A percentile compares a stretch with the other conserved stretches of the same genome.
Conservation (phyloP, 768 basidiomycete genomes). For the Tylopilus subfusipes region DNA sequence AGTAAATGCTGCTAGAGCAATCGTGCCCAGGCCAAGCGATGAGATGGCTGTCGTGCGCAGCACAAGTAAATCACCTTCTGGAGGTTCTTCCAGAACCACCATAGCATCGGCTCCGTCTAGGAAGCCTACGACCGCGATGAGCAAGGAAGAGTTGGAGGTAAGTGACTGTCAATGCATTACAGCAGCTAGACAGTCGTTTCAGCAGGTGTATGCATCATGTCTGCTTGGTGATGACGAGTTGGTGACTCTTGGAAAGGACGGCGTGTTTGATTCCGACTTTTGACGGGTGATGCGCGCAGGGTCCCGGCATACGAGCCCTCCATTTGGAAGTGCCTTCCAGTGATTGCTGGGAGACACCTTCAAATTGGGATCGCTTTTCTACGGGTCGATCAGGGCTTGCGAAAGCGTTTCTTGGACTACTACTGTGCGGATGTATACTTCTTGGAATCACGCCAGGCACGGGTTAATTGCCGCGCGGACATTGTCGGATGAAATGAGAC, state of each 20-base stretch:
- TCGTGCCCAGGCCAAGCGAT: neutral
- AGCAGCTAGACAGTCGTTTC: conserved; percentile 4
- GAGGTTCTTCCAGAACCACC: neutral
- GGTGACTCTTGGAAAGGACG: conserved; percentile 26
- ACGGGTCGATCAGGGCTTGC: neutral
- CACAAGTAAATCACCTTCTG: neutral
- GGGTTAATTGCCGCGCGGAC: neutral
- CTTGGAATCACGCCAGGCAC: neutral
- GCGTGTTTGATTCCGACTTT: conserved; percentile 29
- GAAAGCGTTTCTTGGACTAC: neutral
- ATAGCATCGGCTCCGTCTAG: neutral
- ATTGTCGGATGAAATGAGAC: neutral
- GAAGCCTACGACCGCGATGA: neutral
- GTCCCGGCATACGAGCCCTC: neutral
- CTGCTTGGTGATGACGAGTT: conserved; percentile 37
- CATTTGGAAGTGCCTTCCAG: neutral
- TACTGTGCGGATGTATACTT: neutral
- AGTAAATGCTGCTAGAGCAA: neutral
- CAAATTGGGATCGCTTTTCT: neutral
- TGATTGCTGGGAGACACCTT: neutral
- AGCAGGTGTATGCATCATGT: conserved; percentile 35
- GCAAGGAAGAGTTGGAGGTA: conserved; percentile 24
- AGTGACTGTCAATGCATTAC: neutral
- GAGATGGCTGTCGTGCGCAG: neutral
- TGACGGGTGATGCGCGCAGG: conserved; percentile 1